Base-by-base conservation (phyloP, 1,139 yeast species). In the Nakaseomyces kungkrabaensis region DNA sequence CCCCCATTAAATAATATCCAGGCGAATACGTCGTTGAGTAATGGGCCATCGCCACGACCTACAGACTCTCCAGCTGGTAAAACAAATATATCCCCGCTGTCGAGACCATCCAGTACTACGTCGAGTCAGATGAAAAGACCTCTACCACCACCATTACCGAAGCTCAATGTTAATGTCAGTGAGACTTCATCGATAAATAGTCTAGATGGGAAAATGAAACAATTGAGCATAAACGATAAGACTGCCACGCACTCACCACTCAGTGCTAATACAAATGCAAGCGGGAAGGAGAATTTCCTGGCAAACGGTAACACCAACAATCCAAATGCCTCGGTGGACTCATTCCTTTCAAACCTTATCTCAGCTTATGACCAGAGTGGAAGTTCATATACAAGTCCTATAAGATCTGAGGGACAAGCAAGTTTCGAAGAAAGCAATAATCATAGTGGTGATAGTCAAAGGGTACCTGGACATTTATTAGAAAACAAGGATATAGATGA, bases 401-500 rank as follows among this genome's bases (percentile, higher is more conserved):
- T 24, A 31, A 43, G 25, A 13, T 5, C 26, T 34, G 46, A 40
- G 34, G 37, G 29, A 3, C 42, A 38, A 13, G 11, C 11, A 9
- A 38, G 17, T 13, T 38, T 38, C 9, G 40, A 37, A 42, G 36
- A 48, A 40, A 10, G 42, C 13, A 17, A 26, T 32, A 24, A 45
- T 24, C 24, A 37, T 5, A 31, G 41, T 9, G 29, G 37, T 37
- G 45, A 27, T 13, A 29, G 34, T n/a, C 24, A 27, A 8, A 27
- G 13, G 25, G 44, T 41, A 13, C 44, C 44, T 9, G n/a, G 34
- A 11, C 34, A 27, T 10, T 11, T 41, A 13, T 38, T 47, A 38
- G 46, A 51, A n/a, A 52, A 50, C 29, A 63, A 67, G 48, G 77
- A 74, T 52, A 73, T 82, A 37, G 78, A 78, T 46, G 78, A 79